Base-by-base conservation (phyloP, 345 rosid species). In the Citrus hindsii region DNA sequence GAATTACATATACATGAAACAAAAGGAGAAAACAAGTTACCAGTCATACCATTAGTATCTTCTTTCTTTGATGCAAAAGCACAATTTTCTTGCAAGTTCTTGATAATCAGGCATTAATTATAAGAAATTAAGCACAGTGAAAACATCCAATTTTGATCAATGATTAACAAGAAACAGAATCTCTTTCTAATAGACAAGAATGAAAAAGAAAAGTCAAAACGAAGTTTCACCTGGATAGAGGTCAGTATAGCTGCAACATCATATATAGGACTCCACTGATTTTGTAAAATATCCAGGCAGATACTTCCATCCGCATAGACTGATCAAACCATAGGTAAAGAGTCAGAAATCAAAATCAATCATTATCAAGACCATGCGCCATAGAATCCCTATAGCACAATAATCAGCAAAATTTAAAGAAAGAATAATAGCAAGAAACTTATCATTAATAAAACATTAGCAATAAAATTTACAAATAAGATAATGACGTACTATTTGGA, bases 251-350 rank as follows among this genome's bases (percentile, higher is more conserved):
- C 98, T 53, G 98, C 98, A 28, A 93, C 98, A 88, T 95, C 98
- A 83, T 93, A 92, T 42, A 95, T 95, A 9, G 98, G 98, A 87
- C 98, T 93, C 98, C 98, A 95, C 78, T 93, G 98, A 84, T 95
- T 93, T 87, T 95, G 98, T 64, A 95, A 83, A 76, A 95, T 95
- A 82, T 95, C 98, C 86, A 95, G 87, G 81, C 98, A 95, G 61
- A 95, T 93, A 69, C 98, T 95, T 78, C 98, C 98, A 83, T 95
- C 98, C 2, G 98, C 98, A 83, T 93, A 95, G 67, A 95, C 98
- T 95, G 85, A 60, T 69, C 24, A 79, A 24, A 73, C 38, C 73
- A 69, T 74, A 27, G 22, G 24, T 27, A 14, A 38, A 56, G 35
- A 65, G 72, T 37, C 19, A 30, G 58, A 69, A 38, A 70, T 3